Evolutionary conservation across 2,329 filamentous ascomycete species (phyloP).

Genomic region (Claviceps humidiphila): DNA sequence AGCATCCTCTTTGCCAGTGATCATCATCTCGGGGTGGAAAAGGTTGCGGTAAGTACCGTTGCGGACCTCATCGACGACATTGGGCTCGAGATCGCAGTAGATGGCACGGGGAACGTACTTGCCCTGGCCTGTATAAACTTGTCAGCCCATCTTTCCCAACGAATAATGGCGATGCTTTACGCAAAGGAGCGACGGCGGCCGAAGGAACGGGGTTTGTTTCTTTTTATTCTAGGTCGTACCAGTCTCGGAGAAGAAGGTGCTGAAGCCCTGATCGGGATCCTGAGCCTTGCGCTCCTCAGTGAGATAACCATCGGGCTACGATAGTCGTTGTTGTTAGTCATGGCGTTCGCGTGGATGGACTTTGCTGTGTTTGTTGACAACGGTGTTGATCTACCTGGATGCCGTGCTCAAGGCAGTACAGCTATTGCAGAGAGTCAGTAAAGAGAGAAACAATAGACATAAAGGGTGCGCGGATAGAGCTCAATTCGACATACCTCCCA

Average conservation of each 20-base stretch:
- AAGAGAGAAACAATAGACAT: not conserved
- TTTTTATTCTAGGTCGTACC: conserved; percentile 42
- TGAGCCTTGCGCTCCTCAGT: conserved; percentile 93
- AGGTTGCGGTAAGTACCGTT: conserved; percentile 91
- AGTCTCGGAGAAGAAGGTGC: conserved; percentile 99
- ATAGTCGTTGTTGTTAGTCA: conserved; percentile 4
- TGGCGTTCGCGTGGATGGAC: not conserved
- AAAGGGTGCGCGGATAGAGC: not conserved
- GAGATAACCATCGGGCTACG: conserved; percentile 91
- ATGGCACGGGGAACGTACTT: conserved; percentile 99
- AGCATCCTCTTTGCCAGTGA: conserved; percentile 99
- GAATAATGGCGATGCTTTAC: not conserved
- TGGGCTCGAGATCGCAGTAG: conserved; percentile 99
- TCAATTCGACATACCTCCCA: conserved; percentile 74
- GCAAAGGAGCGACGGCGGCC: not conserved
- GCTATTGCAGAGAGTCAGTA: conserved; percentile 41
- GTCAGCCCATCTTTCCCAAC: not conserved
- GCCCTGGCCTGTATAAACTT: conserved; percentile 59
- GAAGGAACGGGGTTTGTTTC: not conserved
- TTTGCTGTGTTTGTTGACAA: conserved; percentile 3
- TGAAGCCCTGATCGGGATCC: conserved; percentile 94
- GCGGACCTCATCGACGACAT: conserved; percentile 98
- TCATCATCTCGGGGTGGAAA: conserved; percentile 99
- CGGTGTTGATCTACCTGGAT: conserved; percentile 62
- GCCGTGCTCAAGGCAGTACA: conserved; percentile 99